Evolutionary conservation across 345 rosid species (phyloP).

Genomic region (Carallia brachiata): DNA sequence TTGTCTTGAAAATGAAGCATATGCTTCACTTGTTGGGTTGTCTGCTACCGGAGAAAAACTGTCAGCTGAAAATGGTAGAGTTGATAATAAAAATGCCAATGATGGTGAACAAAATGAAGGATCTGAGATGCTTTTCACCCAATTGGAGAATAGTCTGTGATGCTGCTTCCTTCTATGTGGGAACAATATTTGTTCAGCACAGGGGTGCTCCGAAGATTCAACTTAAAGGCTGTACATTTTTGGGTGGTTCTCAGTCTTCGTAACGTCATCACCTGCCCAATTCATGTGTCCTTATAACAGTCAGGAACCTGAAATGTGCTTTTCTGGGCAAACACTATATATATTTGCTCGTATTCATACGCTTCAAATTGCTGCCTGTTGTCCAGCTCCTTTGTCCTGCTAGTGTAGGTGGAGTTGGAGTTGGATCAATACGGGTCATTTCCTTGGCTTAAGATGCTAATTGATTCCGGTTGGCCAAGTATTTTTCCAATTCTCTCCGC

Average conservation of each 20-base stretch:
- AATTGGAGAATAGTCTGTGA: constrained; percentile 44
- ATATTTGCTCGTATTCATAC: too few relatives aligned
- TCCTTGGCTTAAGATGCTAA: too few relatives aligned
- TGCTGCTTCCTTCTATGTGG: background rate
- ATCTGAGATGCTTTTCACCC: constrained; percentile 41
- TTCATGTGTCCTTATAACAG: background rate
- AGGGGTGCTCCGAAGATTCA: background rate
- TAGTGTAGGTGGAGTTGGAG: too few relatives aligned
- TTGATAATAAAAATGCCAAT: constrained; percentile 6
- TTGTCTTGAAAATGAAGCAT: constrained; percentile 46
- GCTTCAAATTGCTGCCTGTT: too few relatives aligned
- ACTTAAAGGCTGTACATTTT: background rate
- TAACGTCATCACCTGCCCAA: background rate
- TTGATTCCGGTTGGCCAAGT: too few relatives aligned
- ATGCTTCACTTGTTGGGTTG: constrained; percentile 46
- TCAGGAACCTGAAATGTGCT: background rate
- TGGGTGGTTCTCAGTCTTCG: constrained; percentile 2
- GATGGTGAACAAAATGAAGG: constrained; percentile 25
- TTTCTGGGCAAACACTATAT: background rate
- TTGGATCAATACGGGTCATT: too few relatives aligned
- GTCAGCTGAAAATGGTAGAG: constrained; percentile 13
- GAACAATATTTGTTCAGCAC: background rate
- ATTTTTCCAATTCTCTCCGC: too few relatives aligned
- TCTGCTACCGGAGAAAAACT: constrained; percentile 10
- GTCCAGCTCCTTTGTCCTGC: too few relatives aligned